These are phyloP conservation scores for Jatropha multifida DNA, from an alignment of 441 rosid genomes.

Conservation along the genomic window DNA sequence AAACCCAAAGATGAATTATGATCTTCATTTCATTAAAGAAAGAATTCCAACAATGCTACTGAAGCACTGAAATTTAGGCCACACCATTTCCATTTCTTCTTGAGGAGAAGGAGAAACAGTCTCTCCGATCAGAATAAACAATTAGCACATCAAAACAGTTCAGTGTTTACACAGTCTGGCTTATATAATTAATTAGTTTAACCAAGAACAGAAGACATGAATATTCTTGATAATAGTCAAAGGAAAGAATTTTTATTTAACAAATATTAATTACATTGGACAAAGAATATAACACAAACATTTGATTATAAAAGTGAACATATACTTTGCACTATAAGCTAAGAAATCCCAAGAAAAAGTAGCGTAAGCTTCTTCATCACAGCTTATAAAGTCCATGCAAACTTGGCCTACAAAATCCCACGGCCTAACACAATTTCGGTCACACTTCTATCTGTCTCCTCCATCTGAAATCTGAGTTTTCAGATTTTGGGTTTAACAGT, in stretches of 20 bases:
- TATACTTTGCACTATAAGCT: slow-evolving; percentile 67
- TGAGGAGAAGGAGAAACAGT: background rate
- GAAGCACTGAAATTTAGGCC: background rate
- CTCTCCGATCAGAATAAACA: background rate
- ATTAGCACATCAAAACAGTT: too few species aligned
- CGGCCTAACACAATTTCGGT: slow-evolving; percentile 23
- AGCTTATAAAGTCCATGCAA: slow-evolving; percentile 33
- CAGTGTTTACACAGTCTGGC: too few species aligned
- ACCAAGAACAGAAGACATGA: slow-evolving; percentile 41
- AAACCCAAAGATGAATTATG: background rate
- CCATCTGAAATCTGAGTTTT: slow-evolving; percentile 6
- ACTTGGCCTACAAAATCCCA: slow-evolving; percentile 59
- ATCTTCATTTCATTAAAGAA: slow-evolving; percentile 2
- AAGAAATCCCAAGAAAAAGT: slow-evolving; percentile 50
- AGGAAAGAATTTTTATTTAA: slow-evolving; percentile 45
- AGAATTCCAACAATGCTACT: background rate
- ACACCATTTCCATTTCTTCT: background rate
- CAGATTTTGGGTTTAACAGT: slow-evolving; percentile 1
- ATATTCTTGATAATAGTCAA: slow-evolving; percentile 44
- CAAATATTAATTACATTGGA: background rate
- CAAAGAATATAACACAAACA: slow-evolving; percentile 9
- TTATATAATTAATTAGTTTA: background rate
- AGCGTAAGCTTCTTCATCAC: slow-evolving; percentile 57
- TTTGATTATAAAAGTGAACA: slow-evolving; percentile 15
- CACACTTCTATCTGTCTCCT: slow-evolving; percentile 7